Evolutionary conservation across 768 basidiomycete genomes (phyloP).

Genomic region (Mycena amicta): DNA sequence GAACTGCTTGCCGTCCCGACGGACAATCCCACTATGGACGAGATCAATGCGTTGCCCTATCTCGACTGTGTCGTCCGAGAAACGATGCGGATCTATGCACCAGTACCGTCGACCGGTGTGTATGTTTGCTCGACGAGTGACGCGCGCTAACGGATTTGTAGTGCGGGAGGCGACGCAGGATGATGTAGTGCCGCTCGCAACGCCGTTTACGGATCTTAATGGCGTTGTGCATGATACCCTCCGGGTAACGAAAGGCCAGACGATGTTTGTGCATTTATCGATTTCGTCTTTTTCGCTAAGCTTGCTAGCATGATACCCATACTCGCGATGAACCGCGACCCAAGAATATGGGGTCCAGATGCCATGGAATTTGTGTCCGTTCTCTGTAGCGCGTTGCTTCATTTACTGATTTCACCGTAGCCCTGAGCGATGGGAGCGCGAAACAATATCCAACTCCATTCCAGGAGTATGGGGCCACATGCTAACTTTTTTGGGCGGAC

Average conservation of each 20-base stretch:
- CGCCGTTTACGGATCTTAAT: constrained; percentile 33
- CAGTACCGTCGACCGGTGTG: constrained; percentile 1
- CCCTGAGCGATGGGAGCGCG: constrained; percentile 46
- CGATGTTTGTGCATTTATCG: constrained; percentile 20
- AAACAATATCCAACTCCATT: constrained; percentile 29
- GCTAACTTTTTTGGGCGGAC: constrained; percentile 47
- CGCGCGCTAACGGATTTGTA: neutral
- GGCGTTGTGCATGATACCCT: constrained; percentile 33
- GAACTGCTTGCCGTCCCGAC: constrained; percentile 56
- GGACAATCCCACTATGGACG: constrained; percentile 69
- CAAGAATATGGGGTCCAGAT: constrained; percentile 47
- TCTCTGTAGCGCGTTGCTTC: no score
- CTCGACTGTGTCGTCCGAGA: constrained; percentile 47
- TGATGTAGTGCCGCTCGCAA: constrained; percentile 37
- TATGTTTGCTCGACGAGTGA: neutral
- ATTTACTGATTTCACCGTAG: constrained; percentile 21
- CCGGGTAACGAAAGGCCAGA: constrained; percentile 11
- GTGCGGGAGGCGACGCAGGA: constrained; percentile 34
- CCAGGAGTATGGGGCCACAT: constrained; percentile 44
- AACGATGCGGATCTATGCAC: constrained; percentile 6
- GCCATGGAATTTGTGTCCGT: constrained; percentile 44
- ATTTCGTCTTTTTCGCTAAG: constrained; percentile 18
- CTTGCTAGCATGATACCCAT: constrained; percentile 14
- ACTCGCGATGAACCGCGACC: constrained; percentile 38
- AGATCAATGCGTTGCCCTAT: constrained; percentile 65